These are phyloP conservation scores for Alternaria infectoria DNA, from an alignment of 2,329 filamentous ascomycete species.

Conservation along the genomic window DNA sequence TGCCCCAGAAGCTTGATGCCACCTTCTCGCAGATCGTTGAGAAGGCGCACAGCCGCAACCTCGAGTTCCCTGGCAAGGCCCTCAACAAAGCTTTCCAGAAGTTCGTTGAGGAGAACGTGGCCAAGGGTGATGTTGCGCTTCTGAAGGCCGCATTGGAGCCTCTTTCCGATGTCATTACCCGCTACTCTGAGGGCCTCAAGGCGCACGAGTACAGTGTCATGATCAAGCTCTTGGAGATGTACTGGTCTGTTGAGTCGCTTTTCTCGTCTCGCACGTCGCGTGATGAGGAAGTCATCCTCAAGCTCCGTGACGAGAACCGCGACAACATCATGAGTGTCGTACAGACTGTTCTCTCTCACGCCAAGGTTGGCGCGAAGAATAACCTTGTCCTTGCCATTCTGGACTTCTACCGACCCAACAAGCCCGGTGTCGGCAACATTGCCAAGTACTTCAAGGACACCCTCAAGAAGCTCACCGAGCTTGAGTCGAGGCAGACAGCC, in stretches of 20 bases:
- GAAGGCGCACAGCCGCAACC: conserved; percentile 74
- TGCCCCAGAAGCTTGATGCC: conserved; percentile 90
- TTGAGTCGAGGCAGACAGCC: conserved; percentile 83
- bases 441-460: conserved; percentile 84
- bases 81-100: conserved; percentile 82
- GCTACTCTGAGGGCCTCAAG: conserved; percentile 88
- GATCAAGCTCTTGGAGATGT: conserved; percentile 77
- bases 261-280: conserved; percentile 86
- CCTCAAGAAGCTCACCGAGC: conserved; percentile 85
- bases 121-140: conserved; percentile 72
- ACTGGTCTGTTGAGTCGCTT: conserved; percentile 81
- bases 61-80: conserved; percentile 91
- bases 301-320: conserved; percentile 94
- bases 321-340: conserved; percentile 87
- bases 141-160: conserved; percentile 77
- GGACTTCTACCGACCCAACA: conserved; percentile 94
- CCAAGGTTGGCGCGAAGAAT: conserved; percentile 90
- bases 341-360: conserved; percentile 90
- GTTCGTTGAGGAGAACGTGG: conserved; percentile 87
- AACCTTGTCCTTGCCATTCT: conserved; percentile 89
- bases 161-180: conserved; percentile 75
- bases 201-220: conserved; percentile 87
- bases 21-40: conserved; percentile 86
- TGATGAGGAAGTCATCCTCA: conserved; percentile 92
- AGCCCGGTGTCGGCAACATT: conserved; percentile 85